Evolutionary conservation across 176 grass and related monocot species (phyloP), one percentile per base, ranked within the genome.

Genomic region (Chrysopogon serrulatus): DNA sequence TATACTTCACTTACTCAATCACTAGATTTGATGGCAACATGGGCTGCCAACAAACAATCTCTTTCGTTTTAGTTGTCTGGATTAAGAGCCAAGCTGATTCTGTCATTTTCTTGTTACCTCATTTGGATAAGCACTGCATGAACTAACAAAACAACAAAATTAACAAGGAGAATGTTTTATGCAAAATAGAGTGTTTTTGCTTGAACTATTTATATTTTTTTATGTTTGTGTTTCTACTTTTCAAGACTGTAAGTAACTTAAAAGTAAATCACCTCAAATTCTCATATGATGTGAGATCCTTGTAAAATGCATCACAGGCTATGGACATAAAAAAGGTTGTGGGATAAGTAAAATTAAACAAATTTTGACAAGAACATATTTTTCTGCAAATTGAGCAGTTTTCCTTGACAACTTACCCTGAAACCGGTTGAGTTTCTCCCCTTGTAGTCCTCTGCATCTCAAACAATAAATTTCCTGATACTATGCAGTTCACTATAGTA

Each of bases 1-100:
- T 78, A 60, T 41, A 31, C 45, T 82, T 43, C 32, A 65, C 15
- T 44, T 62, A 77, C 73, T 65, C 35, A 1, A 4, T 73, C 0
- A 0, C 65, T 45, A 82, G 88, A 86, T 90, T 57, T 86, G 72
- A 90, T 78, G 64, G 78, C 83, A 82, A 82, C 83, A 82, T 82
- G 83, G 71, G 45, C 35, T 35, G 62, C 72, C n/a, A 17, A 56
- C 70, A 76, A 82, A 65, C 35, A 77, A 71, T 72, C 17, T 71
- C 64, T 72, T n/a, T 63, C 53, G 71, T 81, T 14, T 42, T 85
- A 75, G 17, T 26, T 85, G 33, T 62, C 24, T 85, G 32, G 51
- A 77, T 72, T 42, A 86, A 65, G 71, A 53, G 12, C 21, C 35
- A 86, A 82, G 8, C 27, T 71, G 16, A 56, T 23, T 35, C 24